Evolutionary conservation across 2,329 filamentous ascomycete genomes (phyloP).

Genomic region (Arachnomyces sp.): DNA sequence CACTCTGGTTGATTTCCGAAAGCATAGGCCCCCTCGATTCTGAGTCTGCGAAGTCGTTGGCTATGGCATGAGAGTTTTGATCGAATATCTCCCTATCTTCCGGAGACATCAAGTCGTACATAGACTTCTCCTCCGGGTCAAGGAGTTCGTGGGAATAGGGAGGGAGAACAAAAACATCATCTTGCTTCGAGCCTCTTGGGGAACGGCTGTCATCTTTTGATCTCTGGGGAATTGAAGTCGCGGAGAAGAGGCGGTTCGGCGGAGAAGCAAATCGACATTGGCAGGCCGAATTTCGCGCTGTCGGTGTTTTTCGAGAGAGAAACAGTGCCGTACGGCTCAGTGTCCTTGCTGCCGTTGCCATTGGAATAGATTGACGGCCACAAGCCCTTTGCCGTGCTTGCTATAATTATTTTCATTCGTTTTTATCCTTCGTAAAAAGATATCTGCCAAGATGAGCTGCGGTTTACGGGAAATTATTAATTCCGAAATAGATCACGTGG

Average conservation of each 20-base stretch:
- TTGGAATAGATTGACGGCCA: constrained; percentile 18
- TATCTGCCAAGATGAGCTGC: no score
- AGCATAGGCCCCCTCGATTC: constrained; percentile 21
- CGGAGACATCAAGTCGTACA: constrained; percentile 32
- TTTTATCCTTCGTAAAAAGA: no score
- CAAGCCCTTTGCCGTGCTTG: not conserved
- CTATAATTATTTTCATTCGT: no score
- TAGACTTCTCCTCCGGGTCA: constrained; percentile 26
- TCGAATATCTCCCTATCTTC: constrained; percentile 31
- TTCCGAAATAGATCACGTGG: not conserved
- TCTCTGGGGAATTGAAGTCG: constrained; percentile 24
- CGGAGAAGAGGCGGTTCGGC: constrained; percentile 25
- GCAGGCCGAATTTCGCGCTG: constrained; percentile 9
- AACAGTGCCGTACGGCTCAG: constrained; percentile 29
- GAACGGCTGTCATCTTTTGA: constrained; percentile 26
- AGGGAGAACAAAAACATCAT: constrained; percentile 23
- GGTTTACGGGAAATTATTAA: no score
- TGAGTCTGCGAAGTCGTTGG: constrained; percentile 32
- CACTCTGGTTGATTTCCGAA: constrained; percentile 25
- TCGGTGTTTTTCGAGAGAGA: constrained; percentile 24
- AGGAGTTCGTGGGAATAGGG: constrained; percentile 32
- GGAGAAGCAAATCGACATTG: constrained; percentile 12
- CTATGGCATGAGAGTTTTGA: constrained; percentile 26
- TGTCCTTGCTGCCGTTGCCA: constrained; percentile 33
- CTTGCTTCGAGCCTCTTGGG: constrained; percentile 21